These are phyloP conservation scores for Talaromyces sp. DNA, from an alignment of 2,329 filamentous ascomycete genomes.

Conservation along the genomic window DNA sequence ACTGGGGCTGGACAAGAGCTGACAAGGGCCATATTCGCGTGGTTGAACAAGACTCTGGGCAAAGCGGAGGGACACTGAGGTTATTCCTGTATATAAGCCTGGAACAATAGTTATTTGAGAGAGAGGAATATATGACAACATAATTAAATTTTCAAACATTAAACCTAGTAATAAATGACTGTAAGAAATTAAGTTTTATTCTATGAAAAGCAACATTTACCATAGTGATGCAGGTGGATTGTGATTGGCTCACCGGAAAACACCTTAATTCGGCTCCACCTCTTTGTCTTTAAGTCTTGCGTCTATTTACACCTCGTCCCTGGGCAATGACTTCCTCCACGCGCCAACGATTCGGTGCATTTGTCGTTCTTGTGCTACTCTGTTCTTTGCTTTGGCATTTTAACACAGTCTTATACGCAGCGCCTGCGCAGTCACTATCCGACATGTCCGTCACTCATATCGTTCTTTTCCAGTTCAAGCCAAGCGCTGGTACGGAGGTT, in stretches of 20 bases:
- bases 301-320: background rate
- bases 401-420: background rate
- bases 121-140: no score
- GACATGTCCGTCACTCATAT: conserved; percentile 63
- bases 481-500: conserved; percentile 42
- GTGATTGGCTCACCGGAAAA: background rate
- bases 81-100: no score
- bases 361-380: background rate
- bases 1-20: no score
- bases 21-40: no score
- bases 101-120: no score
- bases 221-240: background rate
- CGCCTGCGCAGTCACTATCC: background rate
- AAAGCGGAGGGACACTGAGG: no score
- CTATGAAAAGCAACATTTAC: no score
- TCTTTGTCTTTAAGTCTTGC: background rate
- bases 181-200: no score
- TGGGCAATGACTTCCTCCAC: background rate
- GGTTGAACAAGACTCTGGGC: no score
- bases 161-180: no score
- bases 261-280: background rate
- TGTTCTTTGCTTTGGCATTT: conserved; percentile 3
- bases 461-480: conserved; percentile 63
- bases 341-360: background rate
- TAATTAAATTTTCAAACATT: no score